A percentile compares a stretch with the other conserved stretches of the same genome.
Conservation (phyloP, 352 stramenopile species). For the Phytophthora capsici region DNA sequence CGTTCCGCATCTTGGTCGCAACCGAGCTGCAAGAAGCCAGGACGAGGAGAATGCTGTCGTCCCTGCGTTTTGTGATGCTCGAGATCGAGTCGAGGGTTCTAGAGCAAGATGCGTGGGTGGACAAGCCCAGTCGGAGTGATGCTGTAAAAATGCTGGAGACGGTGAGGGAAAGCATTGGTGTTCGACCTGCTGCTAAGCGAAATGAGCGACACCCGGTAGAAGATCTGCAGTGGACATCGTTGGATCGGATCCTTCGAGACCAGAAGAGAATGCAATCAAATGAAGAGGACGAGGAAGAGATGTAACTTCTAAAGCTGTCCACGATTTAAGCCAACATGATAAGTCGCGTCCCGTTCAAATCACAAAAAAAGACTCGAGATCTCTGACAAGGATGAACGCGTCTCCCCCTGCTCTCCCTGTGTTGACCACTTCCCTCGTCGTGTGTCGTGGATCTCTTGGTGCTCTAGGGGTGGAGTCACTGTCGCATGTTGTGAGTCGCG, state of each 20-base stretch:
- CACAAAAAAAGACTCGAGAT: neutral
- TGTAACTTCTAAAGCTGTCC: neutral
- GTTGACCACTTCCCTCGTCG: slow-evolving; percentile 8
- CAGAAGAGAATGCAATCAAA: slow-evolving; percentile 16
- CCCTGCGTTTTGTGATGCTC: slow-evolving; percentile 34
- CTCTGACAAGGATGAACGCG: neutral
- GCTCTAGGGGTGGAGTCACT: slow-evolving; percentile 16
- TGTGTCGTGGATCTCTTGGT: slow-evolving; percentile 17
- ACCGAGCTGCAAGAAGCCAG: slow-evolving; percentile 18
- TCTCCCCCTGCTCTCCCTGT: neutral
- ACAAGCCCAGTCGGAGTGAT: slow-evolving; percentile 20
- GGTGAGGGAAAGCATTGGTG: slow-evolving; percentile 24
- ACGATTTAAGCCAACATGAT: neutral
- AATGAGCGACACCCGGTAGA: slow-evolving; percentile 13
- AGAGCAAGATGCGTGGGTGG: slow-evolving; percentile 26
- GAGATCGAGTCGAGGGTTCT: slow-evolving; percentile 31
- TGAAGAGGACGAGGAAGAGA: slow-evolving; percentile 9
- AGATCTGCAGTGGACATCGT: slow-evolving; percentile 29
- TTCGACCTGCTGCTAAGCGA: slow-evolving; percentile 16
- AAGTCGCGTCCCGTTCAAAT: neutral
- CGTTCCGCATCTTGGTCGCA: slow-evolving; percentile 24
- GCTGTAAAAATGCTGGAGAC: slow-evolving; percentile 27
- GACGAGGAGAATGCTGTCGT: slow-evolving; percentile 11
- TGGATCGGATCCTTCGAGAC: slow-evolving; percentile 24
- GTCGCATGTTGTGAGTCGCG: slow-evolving; percentile 8